Conservation (phyloP, 345 rosid genomes). For the Fremontodendron californicum region DNA sequence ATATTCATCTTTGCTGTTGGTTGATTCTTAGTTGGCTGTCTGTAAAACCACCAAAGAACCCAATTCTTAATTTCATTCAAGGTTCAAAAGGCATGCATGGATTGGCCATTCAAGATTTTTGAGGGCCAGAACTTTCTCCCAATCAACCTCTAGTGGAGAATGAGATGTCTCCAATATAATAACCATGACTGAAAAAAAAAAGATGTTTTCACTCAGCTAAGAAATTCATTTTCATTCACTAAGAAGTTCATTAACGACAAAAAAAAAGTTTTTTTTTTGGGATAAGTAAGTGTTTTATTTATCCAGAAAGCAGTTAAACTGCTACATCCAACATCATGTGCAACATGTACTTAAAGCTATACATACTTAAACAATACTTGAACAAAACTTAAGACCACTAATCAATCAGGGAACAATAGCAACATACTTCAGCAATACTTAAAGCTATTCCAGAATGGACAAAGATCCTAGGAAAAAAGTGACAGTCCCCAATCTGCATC, state of each 20-base stretch:
- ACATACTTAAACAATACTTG: no score
- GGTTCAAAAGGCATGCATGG: neutral
- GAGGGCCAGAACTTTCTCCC: constrained; percentile 18
- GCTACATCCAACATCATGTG: no score
- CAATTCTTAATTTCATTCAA: neutral
- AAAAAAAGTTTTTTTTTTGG: constrained; percentile 5
- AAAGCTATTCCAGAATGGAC: no score
- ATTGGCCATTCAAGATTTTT: constrained; percentile 22
- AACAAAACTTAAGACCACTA: no score
- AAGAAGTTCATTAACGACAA: neutral
- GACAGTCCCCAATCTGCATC: no score
- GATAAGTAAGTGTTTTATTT: no score
- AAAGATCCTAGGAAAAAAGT: no score
- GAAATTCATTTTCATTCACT: constrained; percentile 7
- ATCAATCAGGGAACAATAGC: no score
- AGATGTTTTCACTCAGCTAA: constrained; percentile 27
- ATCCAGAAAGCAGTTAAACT: no score
- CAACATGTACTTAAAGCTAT: no score
- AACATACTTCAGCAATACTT: no score
- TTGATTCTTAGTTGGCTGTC: no score
- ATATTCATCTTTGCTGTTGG: neutral
- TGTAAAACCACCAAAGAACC: neutral
- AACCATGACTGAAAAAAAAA: constrained; percentile 6
- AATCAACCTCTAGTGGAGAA: constrained; percentile 30
- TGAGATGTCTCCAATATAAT: constrained; percentile 28